Conservation (phyloP, 2,329 filamentous ascomycete genomes). For the Alternaria gaisen region DNA sequence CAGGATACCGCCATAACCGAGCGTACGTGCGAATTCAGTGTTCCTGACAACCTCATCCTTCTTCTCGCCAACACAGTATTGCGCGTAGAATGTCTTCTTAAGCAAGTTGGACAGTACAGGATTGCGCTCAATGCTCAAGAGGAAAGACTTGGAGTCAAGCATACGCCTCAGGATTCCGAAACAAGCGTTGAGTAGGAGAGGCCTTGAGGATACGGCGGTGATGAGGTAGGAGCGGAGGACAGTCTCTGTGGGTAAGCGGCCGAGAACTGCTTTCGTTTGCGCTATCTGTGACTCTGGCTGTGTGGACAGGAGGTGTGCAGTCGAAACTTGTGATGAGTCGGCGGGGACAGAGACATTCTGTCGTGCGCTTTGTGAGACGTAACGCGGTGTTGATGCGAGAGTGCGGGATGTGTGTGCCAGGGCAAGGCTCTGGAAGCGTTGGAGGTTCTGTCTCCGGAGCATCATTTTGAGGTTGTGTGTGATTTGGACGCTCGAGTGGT, state of each 20-base stretch:
- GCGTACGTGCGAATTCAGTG: constrained; percentile 73
- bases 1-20: constrained; percentile 86
- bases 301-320: constrained; percentile 31
- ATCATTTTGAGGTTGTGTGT: constrained; percentile 26
- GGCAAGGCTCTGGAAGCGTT: constrained; percentile 34
- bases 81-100: constrained; percentile 85
- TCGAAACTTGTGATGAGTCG: constrained; percentile 22
- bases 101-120: constrained; percentile 73
- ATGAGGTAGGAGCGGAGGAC: constrained; percentile 75
- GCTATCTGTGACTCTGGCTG: constrained; percentile 21
- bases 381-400: constrained; percentile 32
- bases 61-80: constrained; percentile 88
- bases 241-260: constrained; percentile 71
- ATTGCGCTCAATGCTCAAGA: constrained; percentile 80
- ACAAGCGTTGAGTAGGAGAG: constrained; percentile 73
- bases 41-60: constrained; percentile 68
- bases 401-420: constrained; percentile 30
- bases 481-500: constrained; percentile 6
- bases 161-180: constrained; percentile 73
- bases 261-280: constrained; percentile 57
- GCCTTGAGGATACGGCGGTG: constrained; percentile 75
- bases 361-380: constrained; percentile 44
- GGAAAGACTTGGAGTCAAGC: constrained; percentile 71
- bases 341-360: constrained; percentile 41
- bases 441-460: constrained; percentile 32